Evolutionary conservation across 257 asterid genomes (phyloP), one percentile per base, ranked within the genome.

Genomic region (Primulina huaijiensis): DNA sequence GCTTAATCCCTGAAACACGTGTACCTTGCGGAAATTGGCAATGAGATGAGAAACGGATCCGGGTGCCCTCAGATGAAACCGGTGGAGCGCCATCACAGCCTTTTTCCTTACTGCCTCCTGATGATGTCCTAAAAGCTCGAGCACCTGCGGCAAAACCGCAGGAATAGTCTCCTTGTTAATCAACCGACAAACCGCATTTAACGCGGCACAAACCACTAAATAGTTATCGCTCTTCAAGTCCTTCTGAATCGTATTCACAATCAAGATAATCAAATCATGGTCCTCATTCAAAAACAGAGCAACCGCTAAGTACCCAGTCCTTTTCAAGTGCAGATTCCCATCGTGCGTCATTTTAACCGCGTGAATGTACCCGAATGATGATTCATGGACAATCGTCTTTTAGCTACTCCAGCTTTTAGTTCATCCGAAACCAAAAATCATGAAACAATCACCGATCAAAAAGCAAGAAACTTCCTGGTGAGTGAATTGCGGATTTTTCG

Each of bases 271-370:
- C 86, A 94, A 82, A 79, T 94, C 97, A 73, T 91, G 97, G 76
- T 94, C 99, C 83, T 94, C 99, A 7, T 89, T 91, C 74, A 94
- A 62, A 56, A 91, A 91, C 82, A 89, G 69, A 53, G 99, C 89
- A 29, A 94, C 96, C 17, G 99, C 97, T 82, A 94, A 75, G 78
- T 94, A 91, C 2, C 97, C 99, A 60, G 97, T 88, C 65, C 97
- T 77, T 37, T 94, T 94, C 72, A 89, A 72, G 80, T 67, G 81
- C 63, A 94, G 68, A 71, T 74, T 91, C 75, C 91, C 97, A 67
- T 91, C 96, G 72, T 94, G 99, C 5, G 99, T 94, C 97, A 91
- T 94, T 76, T 94, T 94, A 17, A 94, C 97, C 3, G 99, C 99
- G 75, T 94, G 97, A 72, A 94, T 91, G 72, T 89, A 89, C 3